Evolutionary conservation across 805 yeast species (phyloP).

Genomic region (Kluyveromyces wickerhamii): DNA sequence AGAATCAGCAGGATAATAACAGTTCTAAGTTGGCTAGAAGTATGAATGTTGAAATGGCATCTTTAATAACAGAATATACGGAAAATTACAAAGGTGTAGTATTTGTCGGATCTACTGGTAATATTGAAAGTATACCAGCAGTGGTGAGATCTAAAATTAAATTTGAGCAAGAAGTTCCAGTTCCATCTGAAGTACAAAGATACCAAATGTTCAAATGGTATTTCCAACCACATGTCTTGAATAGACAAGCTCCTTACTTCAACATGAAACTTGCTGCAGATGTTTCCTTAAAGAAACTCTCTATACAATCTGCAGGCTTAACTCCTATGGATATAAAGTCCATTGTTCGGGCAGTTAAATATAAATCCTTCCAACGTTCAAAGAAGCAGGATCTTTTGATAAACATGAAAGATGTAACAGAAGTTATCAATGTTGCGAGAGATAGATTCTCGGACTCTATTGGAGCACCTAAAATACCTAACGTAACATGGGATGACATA

Average conservation of each 20-base stretch:
- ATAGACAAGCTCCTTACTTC: slow-evolving; percentile 4
- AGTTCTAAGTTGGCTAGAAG: slow-evolving; percentile 26
- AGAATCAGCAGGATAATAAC: slow-evolving; percentile 44
- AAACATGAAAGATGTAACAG: slow-evolving; percentile 47
- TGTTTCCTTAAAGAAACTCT: slow-evolving; percentile 48
- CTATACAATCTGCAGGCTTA: slow-evolving; percentile 87
- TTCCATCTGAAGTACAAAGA: slow-evolving; percentile 77
- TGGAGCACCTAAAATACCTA: slow-evolving; percentile 94
- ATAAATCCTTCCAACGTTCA: slow-evolving; percentile 45
- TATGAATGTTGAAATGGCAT: slow-evolving; percentile 43
- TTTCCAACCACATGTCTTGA: slow-evolving; percentile 27
- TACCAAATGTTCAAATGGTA: slow-evolving; percentile 49
- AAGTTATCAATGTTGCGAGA: slow-evolving; percentile 72
- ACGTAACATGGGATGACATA: slow-evolving; percentile 94
- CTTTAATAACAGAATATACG: slow-evolving; percentile 48
- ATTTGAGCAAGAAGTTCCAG: slow-evolving; percentile 68
- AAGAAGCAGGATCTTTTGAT: slow-evolving; percentile 27
- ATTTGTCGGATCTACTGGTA: slow-evolving; percentile 59
- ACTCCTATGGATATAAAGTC: slow-evolving; percentile 76
- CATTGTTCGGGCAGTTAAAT: slow-evolving; percentile 59
- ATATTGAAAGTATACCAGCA: slow-evolving; percentile 61
- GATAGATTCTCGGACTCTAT: slow-evolving; percentile 86
- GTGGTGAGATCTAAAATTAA: slow-evolving; percentile 58
- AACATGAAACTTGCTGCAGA: slow-evolving; percentile 4
- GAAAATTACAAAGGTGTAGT: slow-evolving; percentile 32